Conservation (phyloP, 2,329 filamentous ascomycete genomes). For the Talaromyces sp. region DNA sequence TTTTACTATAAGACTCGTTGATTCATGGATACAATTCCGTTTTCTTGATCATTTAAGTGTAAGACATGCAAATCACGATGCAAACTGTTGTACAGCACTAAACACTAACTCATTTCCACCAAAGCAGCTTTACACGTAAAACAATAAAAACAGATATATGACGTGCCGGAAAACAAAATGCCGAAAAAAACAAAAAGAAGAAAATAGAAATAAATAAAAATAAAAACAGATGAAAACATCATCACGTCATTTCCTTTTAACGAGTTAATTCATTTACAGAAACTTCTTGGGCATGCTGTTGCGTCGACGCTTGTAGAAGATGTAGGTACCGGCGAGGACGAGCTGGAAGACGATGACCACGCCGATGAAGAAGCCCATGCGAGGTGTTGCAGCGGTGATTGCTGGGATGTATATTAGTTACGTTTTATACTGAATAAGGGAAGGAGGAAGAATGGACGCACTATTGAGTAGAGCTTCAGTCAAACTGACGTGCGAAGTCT, state of each 20-base stretch:
- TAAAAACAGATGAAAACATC: neutral
- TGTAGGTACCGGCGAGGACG: slow-evolving; percentile 62
- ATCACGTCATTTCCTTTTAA: neutral
- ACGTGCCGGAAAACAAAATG: neutral
- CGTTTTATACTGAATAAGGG: neutral
- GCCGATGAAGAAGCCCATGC: slow-evolving; percentile 60
- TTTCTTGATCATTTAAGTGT: neutral
- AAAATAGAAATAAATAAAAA: neutral
- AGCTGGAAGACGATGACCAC: slow-evolving; percentile 71
- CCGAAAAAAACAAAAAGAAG: neutral
- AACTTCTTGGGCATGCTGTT: slow-evolving; percentile 85
- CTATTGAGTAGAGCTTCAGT: slow-evolving; percentile 47
- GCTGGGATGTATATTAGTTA: slow-evolving; percentile 28
- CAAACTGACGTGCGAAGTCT: slow-evolving; percentile 49
- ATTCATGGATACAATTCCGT: neutral
- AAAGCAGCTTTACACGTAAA: neutral
- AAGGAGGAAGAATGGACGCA: slow-evolving; percentile 35
- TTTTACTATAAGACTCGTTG: neutral
- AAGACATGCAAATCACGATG: neutral
- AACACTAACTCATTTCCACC: neutral
- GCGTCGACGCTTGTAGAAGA: slow-evolving; percentile 74
- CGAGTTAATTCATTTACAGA: slow-evolving; percentile 47
- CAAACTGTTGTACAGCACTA: neutral
- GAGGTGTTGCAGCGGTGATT: slow-evolving; percentile 49
- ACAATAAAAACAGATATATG: neutral